Percentiles rank a stretch among this genome's conserved stretches.
phyloP scores from a whole-genome alignment of 202 grass and related monocot genomes.

The Schoenoplectus tabernaemontani region DNA sequence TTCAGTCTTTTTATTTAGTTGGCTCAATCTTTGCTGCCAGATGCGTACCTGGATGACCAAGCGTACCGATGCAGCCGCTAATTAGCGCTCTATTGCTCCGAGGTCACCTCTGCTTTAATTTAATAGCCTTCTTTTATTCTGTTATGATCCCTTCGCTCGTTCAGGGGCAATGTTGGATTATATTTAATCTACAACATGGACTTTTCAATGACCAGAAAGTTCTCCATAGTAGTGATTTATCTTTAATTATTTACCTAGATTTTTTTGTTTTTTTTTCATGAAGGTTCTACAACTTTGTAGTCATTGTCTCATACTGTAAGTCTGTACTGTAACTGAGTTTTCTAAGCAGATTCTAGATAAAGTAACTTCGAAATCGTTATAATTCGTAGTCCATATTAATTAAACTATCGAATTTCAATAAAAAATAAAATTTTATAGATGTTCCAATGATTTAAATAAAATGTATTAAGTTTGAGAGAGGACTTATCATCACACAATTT shows the following conservation, averaged over 20 bases:
- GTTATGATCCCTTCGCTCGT: not conserved
- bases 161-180: not conserved
- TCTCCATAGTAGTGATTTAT: not conserved
- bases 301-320: not conserved
- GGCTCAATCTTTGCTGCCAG: not conserved
- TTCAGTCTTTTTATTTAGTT: not conserved
- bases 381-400: too few relatives aligned
- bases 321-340: too few relatives aligned
- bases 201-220: not conserved
- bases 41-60: conserved; percentile 56
- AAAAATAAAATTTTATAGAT: too few relatives aligned
- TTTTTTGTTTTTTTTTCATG: not conserved
- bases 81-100: not conserved
- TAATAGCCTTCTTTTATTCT: not conserved
- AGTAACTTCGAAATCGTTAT: too few relatives aligned
- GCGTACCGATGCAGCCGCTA: conserved; percentile 66
- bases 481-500: too few relatives aligned
- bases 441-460: too few relatives aligned
- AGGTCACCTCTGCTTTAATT: not conserved
- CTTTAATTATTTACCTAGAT: not conserved
- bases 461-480: too few relatives aligned
- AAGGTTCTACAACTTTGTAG: not conserved
- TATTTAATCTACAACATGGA: not conserved
- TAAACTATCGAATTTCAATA: too few relatives aligned
- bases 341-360: not conserved